phyloP scores from a whole-genome alignment of 1,284 basidiomycete genomes.

The Cerioporus squamosus region DNA sequence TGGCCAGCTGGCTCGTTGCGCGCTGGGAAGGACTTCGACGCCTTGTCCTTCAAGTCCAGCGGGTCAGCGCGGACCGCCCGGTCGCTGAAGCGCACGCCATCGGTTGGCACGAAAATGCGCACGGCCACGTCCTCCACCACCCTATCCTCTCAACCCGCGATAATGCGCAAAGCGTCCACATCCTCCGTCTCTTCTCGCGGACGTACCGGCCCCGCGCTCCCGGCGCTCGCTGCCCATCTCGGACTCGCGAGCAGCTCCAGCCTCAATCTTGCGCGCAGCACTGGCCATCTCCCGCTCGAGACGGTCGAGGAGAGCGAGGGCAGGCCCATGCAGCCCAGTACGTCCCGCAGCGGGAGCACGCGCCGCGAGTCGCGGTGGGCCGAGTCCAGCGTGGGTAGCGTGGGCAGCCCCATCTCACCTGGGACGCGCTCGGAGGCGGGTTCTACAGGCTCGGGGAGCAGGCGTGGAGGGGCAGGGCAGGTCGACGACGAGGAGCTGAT shows the following conservation, averaged over 20 bases:
- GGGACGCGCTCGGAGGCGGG: conserved; percentile 21
- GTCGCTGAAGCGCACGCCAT: conserved; percentile 41
- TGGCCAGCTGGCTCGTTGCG: conserved; percentile 26
- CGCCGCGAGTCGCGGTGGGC: conserved; percentile 13
- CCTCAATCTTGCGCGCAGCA: conserved; percentile 48
- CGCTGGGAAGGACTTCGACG: conserved; percentile 43
- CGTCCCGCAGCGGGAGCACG: conserved; percentile 13
- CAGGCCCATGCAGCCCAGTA: conserved; percentile 1
- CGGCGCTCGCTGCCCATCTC: conserved; percentile 27
- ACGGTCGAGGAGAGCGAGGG: conserved; percentile 53
- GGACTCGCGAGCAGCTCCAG: conserved; percentile 50
- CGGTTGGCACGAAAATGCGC: conserved; percentile 42
- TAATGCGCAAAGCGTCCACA: conserved; percentile 53
- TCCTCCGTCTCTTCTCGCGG: conserved; percentile 52
- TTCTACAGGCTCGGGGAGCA: conserved; percentile 16
- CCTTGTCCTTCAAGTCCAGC: conserved; percentile 52
- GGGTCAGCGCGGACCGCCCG: conserved; percentile 51
- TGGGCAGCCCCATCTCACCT: conserved; percentile 12
- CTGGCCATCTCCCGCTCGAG: conserved; percentile 52
- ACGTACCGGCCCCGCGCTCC: conserved; percentile 21
- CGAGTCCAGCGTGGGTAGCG: conserved; percentile 13
- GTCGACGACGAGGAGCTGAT: conserved; percentile 36
- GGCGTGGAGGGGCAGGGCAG: conserved; percentile 7
- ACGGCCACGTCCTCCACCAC: conserved; percentile 28
- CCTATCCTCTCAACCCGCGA: conserved; percentile 29